Evolutionary conservation across 2,329 filamentous ascomycete species (phyloP).

Genomic region (Bipolaris oryzae): DNA sequence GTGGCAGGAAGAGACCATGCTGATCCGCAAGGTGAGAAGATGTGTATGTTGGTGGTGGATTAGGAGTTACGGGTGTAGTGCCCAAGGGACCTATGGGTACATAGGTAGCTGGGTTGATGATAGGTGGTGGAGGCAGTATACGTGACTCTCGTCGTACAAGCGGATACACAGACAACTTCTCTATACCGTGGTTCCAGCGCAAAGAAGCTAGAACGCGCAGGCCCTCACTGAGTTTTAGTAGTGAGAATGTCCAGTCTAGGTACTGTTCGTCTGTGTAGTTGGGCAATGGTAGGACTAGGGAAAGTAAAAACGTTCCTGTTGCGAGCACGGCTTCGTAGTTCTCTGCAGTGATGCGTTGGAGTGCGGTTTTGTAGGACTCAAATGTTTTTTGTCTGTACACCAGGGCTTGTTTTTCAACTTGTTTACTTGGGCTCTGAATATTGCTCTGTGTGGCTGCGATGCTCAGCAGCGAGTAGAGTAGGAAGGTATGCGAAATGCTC

Average conservation of each 20-base stretch:
- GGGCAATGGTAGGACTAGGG: slow-evolving; percentile 27
- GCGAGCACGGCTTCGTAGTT: slow-evolving; percentile 43
- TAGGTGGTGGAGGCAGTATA: slow-evolving; percentile 36
- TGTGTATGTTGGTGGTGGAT: slow-evolving; percentile 35
- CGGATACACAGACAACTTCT: slow-evolving; percentile 40
- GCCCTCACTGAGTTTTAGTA: slow-evolving; percentile 41
- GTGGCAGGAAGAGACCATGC: slow-evolving; percentile 37
- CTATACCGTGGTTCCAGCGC: slow-evolving; percentile 40
- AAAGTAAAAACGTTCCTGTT: slow-evolving; percentile 32
- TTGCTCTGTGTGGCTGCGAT: slow-evolving; percentile 35
- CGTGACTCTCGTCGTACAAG: slow-evolving; percentile 37
- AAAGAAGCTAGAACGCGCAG: slow-evolving; percentile 38
- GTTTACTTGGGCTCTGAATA: slow-evolving; percentile 15
- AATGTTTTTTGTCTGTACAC: slow-evolving; percentile 39
- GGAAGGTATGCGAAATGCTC: slow-evolving; percentile 27
- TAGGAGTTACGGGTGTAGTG: slow-evolving; percentile 31
- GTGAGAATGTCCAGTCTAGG: slow-evolving; percentile 32
- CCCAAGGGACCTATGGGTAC: slow-evolving; percentile 18
- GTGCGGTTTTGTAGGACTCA: slow-evolving; percentile 30
- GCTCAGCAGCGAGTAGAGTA: slow-evolving; percentile 38
- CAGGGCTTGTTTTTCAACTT: slow-evolving; percentile 20
- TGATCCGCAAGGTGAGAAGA: slow-evolving; percentile 5
- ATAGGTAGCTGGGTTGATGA: slow-evolving; percentile 14
- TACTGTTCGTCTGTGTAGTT: slow-evolving; percentile 13
- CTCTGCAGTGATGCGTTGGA: slow-evolving; percentile 37